A percentile compares a stretch with the other conserved stretches of the same genome.
Conservation (phyloP, 805 yeast genomes). For the Candida mattraensis region DNA sequence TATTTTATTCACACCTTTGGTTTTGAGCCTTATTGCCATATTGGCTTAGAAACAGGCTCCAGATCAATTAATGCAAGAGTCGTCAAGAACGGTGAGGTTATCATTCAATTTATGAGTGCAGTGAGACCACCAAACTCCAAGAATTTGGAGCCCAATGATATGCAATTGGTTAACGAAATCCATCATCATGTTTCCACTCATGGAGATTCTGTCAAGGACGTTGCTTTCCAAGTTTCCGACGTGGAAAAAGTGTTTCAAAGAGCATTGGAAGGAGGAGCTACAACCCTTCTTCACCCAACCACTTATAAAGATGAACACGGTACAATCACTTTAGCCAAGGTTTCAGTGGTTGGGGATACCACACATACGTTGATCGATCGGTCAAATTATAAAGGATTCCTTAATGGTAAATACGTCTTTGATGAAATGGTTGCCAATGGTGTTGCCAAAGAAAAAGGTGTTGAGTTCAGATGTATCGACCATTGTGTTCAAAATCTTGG, state of each 20-base stretch:
- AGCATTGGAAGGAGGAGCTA: conserved; percentile 55
- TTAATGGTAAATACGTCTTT: conserved; percentile 24
- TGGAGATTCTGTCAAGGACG: conserved; percentile 82
- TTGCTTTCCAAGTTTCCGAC: conserved; percentile 62
- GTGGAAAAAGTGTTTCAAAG: conserved; percentile 42
- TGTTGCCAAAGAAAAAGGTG: conserved; percentile 5
- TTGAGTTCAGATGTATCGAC: conserved; percentile 52
- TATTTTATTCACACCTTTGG: conserved; percentile 59
- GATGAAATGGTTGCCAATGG: conserved; percentile 3
- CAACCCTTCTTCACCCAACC: conserved; percentile 27
- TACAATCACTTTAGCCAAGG: conserved; percentile 48
- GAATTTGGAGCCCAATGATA: conserved; percentile 10
- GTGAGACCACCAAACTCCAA: conserved; percentile 28
- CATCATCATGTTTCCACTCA: conserved; percentile 51
- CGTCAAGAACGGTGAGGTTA: conserved; percentile 52
- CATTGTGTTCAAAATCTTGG: conserved; percentile 80
- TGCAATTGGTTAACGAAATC: conserved; percentile 32
- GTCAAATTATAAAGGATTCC: conserved; percentile 25
- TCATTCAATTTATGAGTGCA: conserved; percentile 48
- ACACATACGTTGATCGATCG: conserved; percentile 66
- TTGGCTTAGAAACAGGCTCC: conserved; percentile 70
- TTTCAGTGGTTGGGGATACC: conserved; percentile 59
- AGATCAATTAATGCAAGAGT: conserved; percentile 57
- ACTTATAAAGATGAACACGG: conserved; percentile 48
- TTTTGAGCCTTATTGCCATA: conserved; percentile 59